phyloP scores from a whole-genome alignment of 176 grass and related monocot species.

The Oropetium thomaeum region DNA sequence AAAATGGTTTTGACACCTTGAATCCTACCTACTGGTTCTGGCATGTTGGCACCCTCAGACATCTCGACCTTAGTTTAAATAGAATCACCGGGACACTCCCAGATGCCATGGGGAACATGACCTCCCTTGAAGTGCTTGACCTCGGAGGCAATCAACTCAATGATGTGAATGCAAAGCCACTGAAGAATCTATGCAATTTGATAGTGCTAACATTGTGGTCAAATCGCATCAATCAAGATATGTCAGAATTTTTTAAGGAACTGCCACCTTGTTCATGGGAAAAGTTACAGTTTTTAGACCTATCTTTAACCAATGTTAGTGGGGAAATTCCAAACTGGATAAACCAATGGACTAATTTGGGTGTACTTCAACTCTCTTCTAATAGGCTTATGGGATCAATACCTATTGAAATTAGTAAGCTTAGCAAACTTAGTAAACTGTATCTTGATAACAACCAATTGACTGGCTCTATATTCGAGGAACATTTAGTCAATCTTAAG shows the following conservation, averaged over 20 bases:
- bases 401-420: constrained; percentile 13
- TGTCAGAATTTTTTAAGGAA: not conserved
- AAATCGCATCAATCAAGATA: not conserved
- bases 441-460: not conserved
- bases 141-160: not conserved
- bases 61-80: not conserved
- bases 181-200: not conserved
- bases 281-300: not conserved
- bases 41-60: not conserved
- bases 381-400: constrained; percentile 27
- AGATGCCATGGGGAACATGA: constrained; percentile 25
- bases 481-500: not conserved
- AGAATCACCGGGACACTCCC: not conserved
- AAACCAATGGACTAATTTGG: not conserved
- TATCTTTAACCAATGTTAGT: not conserved
- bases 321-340: not conserved
- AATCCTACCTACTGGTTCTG: constrained; percentile 27
- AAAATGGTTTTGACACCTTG: not conserved
- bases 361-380: not conserved
- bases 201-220: not conserved
- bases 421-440: not conserved
- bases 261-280: not conserved
- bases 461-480: not conserved
- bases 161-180: not conserved
- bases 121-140: not conserved